Evolutionary conservation across 495 filamentous ascomycete species (phyloP), one percentile per base, ranked within the genome.

Genomic region (Friedmanniomyces endolithicus): DNA sequence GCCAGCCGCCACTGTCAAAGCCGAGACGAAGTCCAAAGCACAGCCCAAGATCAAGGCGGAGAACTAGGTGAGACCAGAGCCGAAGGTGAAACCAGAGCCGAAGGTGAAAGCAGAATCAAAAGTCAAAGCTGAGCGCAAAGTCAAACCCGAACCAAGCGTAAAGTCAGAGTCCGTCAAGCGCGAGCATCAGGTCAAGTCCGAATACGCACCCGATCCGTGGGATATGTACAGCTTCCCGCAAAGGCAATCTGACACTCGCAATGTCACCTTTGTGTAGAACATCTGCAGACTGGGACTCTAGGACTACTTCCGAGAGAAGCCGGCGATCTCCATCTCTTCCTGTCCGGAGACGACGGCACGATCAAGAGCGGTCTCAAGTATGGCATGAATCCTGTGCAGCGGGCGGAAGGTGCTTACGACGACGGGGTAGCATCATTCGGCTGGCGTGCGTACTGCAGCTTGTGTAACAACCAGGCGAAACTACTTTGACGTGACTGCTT

Each of bases 181-280:
- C 3, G 44, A 55, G 22, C 20, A 45, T 20, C 61, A 33, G 34
- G 22, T 60, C 39, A 65, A 68, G 41, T 51, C 55, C 55, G 52
- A 60, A 40, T 9, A 39, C 1, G 16, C 33, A 4, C 16, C 31
- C n/a, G 33, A 40, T n/a, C 29, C 47, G 14, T 33, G 11, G 47
- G 47, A 31, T n/a, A 50, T 31, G 23, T 25, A 50, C 47, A 35
- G 47, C 24, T 11, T 39, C 45, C 8, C 33, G 60, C 56, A 47
- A 56, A 48, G 39, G 43, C 50, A 48, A 47, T 41, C 56, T 52
- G 53, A 55, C 12, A 43, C 53, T 7, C 57, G n/a, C 55, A 50
- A 57, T 14, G 62, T 77, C 6, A 75, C 73, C 59, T 73, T 75
- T 22, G 64, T 67, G 16, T 77, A 77, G 64, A 51, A 60, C 17